Conservation (phyloP, 108 stramenopile genomes). For the Nannochloropsis gaditana region DNA sequence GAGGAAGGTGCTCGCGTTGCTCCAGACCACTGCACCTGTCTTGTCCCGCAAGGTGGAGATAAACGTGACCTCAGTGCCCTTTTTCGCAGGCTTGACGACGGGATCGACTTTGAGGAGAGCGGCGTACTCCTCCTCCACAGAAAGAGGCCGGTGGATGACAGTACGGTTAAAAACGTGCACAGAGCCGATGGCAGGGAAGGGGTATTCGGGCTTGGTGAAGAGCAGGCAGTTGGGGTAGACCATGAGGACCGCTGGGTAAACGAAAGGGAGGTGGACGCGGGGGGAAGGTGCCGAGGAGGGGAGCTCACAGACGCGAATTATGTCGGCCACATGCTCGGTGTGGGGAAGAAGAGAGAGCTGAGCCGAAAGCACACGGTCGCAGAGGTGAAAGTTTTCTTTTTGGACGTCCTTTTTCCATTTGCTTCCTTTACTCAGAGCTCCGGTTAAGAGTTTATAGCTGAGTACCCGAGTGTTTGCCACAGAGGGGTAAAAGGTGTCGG, state of each 20-base stretch:
- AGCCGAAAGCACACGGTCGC: constrained; percentile 1
- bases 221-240: constrained; percentile 15
- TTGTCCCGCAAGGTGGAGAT: constrained; percentile 1
- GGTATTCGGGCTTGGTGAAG: constrained; percentile 13
- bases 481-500: constrained; percentile 5
- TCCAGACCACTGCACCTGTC: not conserved
- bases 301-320: not conserved
- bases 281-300: not conserved
- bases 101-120: not conserved
- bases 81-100: not conserved
- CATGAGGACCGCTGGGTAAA: not conserved
- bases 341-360: not conserved
- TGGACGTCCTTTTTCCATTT: constrained; percentile 2
- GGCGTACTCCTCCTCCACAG: not conserved
- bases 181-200: constrained; percentile 19
- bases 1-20: not conserved
- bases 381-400: not conserved
- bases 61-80: not conserved
- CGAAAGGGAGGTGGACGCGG: not conserved
- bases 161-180: constrained; percentile 12
- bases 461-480: not conserved
- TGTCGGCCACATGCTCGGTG: not conserved
- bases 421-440: not conserved
- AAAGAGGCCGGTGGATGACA: not conserved
- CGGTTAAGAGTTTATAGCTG: constrained; percentile 6